These are phyloP conservation scores for Chenopodium album DNA, from an alignment of 148 eudicot species.

Conservation along the genomic window DNA sequence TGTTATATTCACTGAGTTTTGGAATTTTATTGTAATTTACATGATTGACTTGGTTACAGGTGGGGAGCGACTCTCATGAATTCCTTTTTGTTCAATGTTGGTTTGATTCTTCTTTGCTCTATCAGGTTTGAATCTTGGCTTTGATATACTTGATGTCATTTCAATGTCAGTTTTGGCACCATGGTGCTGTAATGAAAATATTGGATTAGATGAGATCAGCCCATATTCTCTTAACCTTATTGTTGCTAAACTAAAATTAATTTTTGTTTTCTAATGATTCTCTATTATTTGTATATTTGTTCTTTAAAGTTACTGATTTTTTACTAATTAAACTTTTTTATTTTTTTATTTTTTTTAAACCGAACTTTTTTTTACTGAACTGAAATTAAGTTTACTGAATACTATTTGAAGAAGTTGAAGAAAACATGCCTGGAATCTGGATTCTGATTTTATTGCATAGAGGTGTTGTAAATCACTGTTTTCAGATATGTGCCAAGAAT, in stretches of 20 bases:
- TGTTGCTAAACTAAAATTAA: no score
- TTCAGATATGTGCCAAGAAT: not conserved
- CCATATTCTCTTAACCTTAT: no score
- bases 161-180: not conserved
- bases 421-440: not conserved
- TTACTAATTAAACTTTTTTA: no score
- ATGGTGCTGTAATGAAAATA: not conserved
- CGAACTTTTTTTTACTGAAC: no score
- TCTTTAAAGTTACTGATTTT: no score
- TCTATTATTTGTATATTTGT: no score
- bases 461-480: not conserved
- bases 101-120: constrained; percentile 95
- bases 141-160: not conserved
- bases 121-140: constrained; percentile 58
- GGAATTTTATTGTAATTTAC: constrained; percentile 5
- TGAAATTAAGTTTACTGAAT: no score
- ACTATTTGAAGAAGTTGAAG: no score
- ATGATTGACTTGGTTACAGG: constrained; percentile 43
- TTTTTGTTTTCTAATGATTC: no score
- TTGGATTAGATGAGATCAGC: constrained; percentile 2
- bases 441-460: not conserved
- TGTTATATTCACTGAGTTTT: constrained; percentile 2
- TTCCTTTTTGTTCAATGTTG: constrained; percentile 94
- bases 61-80: constrained; percentile 99
- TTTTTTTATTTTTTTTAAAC: no score